A percentile compares a stretch with the other conserved stretches of the same genome.
phyloP scores from a whole-genome alignment of 2,329 filamentous ascomycete genomes.

The Blastomyces gilchristii region DNA sequence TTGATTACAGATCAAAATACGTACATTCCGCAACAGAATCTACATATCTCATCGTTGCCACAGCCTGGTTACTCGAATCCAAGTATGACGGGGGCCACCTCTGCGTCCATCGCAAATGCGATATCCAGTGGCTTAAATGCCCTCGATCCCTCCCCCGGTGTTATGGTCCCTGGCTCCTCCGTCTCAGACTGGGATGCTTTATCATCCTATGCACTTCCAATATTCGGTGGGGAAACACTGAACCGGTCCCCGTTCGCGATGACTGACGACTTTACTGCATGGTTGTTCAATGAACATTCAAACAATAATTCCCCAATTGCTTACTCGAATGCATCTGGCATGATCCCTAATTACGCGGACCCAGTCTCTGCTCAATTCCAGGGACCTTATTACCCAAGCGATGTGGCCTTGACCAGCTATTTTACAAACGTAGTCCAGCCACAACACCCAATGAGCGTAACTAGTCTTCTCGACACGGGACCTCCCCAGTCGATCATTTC shows the following conservation, averaged over 20 bases:
- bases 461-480: slow-evolving; percentile 69
- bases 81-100: slow-evolving; percentile 18
- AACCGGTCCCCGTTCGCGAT: slow-evolving; percentile 82
- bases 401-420: slow-evolving; percentile 40
- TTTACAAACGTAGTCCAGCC: slow-evolving; percentile 43
- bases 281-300: slow-evolving; percentile 63
- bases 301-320: slow-evolving; percentile 46
- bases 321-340: slow-evolving; percentile 33
- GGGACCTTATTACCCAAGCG: slow-evolving; percentile 42
- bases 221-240: slow-evolving; percentile 75
- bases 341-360: slow-evolving; percentile 34
- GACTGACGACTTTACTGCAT: slow-evolving; percentile 78
- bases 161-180: slow-evolving; percentile 20
- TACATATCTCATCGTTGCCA: slow-evolving; percentile 12
- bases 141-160: slow-evolving; percentile 20
- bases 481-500: slow-evolving; percentile 72
- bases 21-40: slow-evolving; percentile 12
- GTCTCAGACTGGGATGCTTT: slow-evolving; percentile 29
- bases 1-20: slow-evolving; percentile 8
- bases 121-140: slow-evolving; percentile 22
- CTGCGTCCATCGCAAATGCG: slow-evolving; percentile 21
- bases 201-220: slow-evolving; percentile 53
- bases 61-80: slow-evolving; percentile 10
- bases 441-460: slow-evolving; percentile 82
- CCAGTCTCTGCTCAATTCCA: slow-evolving; percentile 37